Percentiles rank a stretch among this genome's conserved stretches.
Evolutionary conservation across 2,329 filamentous ascomycete genomes (phyloP).

Genomic region (Dothistroma septosporum): DNA sequence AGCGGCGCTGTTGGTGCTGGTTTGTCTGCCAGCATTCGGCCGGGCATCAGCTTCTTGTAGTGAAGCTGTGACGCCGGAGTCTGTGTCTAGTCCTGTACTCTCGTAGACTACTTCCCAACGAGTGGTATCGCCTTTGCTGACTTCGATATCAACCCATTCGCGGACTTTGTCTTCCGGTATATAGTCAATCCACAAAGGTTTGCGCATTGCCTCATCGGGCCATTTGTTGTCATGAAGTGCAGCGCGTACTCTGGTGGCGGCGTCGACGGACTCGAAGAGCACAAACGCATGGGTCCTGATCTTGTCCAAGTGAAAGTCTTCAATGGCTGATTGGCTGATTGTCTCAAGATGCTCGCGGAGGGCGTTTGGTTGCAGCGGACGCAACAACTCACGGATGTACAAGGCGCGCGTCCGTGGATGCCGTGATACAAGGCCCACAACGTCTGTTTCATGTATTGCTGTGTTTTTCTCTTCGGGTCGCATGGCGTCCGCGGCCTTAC

Average conservation of each 20-base stretch:
- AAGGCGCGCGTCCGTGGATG: slow-evolving; percentile 59
- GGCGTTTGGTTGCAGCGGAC: slow-evolving; percentile 67
- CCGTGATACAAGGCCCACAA: slow-evolving; percentile 32
- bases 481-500: slow-evolving; percentile 1
- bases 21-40: slow-evolving; percentile 1
- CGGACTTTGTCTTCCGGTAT: slow-evolving; percentile 68
- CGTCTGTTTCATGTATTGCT: slow-evolving; percentile 2
- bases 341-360: slow-evolving; percentile 66
- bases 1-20: not conserved
- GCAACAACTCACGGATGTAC: slow-evolving; percentile 88
- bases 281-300: slow-evolving; percentile 87
- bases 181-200: slow-evolving; percentile 84
- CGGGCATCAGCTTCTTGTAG: slow-evolving; percentile 24
- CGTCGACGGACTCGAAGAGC: slow-evolving; percentile 62
- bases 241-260: slow-evolving; percentile 71
- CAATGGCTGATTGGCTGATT: slow-evolving; percentile 60
- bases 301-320: slow-evolving; percentile 72
- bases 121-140: slow-evolving; percentile 41
- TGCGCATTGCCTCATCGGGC: slow-evolving; percentile 81
- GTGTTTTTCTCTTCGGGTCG: not conserved
- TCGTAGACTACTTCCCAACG: slow-evolving; percentile 71
- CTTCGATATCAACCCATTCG: slow-evolving; percentile 70
- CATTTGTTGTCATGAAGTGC: slow-evolving; percentile 74
- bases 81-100: slow-evolving; percentile 41
- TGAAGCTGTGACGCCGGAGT: slow-evolving; percentile 45